Evolutionary conservation across 768 basidiomycete species (phyloP), one percentile per base, ranked within the genome.

Genomic region (Collybia sp.): DNA sequence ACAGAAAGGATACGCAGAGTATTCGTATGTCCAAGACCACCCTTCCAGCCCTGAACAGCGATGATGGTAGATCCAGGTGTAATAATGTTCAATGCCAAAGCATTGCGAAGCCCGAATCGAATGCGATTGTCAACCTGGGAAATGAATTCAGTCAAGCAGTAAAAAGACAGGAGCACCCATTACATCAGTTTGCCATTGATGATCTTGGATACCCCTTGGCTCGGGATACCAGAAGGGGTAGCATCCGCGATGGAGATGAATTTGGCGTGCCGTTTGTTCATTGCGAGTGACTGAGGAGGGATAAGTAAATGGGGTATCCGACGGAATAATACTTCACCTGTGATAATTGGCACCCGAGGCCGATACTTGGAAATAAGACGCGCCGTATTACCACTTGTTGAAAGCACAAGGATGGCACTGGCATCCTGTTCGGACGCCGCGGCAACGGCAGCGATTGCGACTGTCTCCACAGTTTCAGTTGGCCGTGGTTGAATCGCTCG

Each of bases 11-110:
- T 78, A 42, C 91, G 85, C 47, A 93, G 72, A 11, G 90, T 93
- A 75, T 94, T 93, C 53, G 92, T 94, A 70, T 96, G 93, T 30
- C 93, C 94, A 38, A 96, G 80, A 48, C 96, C 96, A 37, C 93
- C 91, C 72, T 93, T 95, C 95, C 95, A 99, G n/a, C 96, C 96
- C 67, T 98, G 96, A 4, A 99, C 88, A 41, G 95, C 95, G 52
- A 98, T 75, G 59, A 99, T 79, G 18, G 93, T 91, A 44, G 83
- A 83, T 45, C 92, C 90, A 32, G 91, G 82, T 58, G 83, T 82
- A 72, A 98, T 84, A 62, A 99, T 79, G 53, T 88, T 86, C 66
- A 99, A 68, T 13, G 70, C 76, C 38, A 97, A 73, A 3, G 90
- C 96, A 61, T 75, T 85, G 61, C 82, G 77, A 66, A 98, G 76